Evolutionary conservation across 2,329 filamentous ascomycete genomes (phyloP), one percentile per base, ranked within the genome.

Genomic region (Talaromyces sp.): DNA sequence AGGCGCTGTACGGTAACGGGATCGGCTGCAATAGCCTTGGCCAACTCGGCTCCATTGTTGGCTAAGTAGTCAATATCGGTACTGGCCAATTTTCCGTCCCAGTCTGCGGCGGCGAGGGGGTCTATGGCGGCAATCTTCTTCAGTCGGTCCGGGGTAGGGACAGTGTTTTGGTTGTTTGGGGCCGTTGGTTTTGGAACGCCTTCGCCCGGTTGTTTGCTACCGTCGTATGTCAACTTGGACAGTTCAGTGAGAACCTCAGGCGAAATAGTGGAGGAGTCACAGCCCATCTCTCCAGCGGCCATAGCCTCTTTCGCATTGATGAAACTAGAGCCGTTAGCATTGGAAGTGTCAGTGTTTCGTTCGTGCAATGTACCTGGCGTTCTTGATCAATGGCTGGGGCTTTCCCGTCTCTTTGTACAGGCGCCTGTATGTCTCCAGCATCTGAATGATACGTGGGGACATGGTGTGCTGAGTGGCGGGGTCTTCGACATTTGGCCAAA

Each of bases 401-500:
- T 76, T 75, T n/a, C 80, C 80, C 0, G 80, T 82, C 64, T 80
- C 75, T 56, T 73, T 75, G 62, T 79, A 79, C 22, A 82, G 72
- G 3, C 71, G 72, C 61, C 73, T 76, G 69, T 81, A 83, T 0
- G 74, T 78, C 62, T 82, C 77, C 17, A 81, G 69, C 51, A 83
- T 83, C 64, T 82, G 79, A 22, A 81, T 62, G n/a, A 81, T 68
- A 17, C 80, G 75, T 0, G 80, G 71, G 8, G 79, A 78, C 71
- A 80, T 82, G 30, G 80, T 77, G 62, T 83, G 80, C 60, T 81
- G 68, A 10, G 72, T 69, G 0, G 79, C 80, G 3, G 80, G 79
- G 63, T 83, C 80, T 52, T 77, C 36, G 36, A 39, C 36, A 39
- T 39, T 39, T n/a, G 36, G 36, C 36, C 36, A 65, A 36, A 78